Evolutionary conservation across 306 rosid species (phyloP).

Genomic region (Citrullus amarus): DNA sequence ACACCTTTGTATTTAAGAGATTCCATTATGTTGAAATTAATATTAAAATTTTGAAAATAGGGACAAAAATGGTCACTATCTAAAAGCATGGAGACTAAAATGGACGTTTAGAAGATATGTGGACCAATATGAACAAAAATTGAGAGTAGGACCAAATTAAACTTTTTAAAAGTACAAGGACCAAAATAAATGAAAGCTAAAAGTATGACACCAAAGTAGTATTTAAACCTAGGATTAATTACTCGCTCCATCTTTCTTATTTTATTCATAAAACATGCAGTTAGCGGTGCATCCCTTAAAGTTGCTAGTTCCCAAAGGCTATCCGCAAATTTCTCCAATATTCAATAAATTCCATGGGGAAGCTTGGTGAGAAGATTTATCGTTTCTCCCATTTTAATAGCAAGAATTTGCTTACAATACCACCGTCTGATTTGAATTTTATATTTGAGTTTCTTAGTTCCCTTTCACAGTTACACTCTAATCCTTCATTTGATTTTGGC

Average conservation of each 20-base stretch:
- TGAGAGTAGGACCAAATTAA: too few relatives aligned
- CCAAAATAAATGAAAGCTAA: too few relatives aligned
- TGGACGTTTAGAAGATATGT: too few relatives aligned
- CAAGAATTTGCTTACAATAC: neutral
- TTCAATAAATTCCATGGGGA: constrained; percentile 63
- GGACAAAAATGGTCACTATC: too few relatives aligned
- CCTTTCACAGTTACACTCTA: neutral
- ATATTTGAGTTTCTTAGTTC: neutral
- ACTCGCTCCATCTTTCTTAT: neutral
- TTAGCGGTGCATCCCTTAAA: constrained; percentile 67
- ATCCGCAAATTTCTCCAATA: constrained; percentile 73
- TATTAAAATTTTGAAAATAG: too few relatives aligned
- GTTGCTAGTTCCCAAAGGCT: constrained; percentile 72
- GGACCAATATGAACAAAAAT: too few relatives aligned
- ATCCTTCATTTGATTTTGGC: neutral
- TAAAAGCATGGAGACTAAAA: too few relatives aligned
- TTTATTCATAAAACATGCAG: constrained; percentile 37
- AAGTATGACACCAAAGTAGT: too few relatives aligned
- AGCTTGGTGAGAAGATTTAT: constrained; percentile 38
- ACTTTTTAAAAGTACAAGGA: too few relatives aligned
- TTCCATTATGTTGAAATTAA: too few relatives aligned
- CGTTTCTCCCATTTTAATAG: neutral
- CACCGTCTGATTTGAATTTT: neutral
- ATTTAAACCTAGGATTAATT: neutral
- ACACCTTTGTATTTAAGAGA: too few relatives aligned